phyloP scores from a whole-genome alignment of 495 filamentous ascomycete genomes.

The Aspergillus funiculosus region DNA sequence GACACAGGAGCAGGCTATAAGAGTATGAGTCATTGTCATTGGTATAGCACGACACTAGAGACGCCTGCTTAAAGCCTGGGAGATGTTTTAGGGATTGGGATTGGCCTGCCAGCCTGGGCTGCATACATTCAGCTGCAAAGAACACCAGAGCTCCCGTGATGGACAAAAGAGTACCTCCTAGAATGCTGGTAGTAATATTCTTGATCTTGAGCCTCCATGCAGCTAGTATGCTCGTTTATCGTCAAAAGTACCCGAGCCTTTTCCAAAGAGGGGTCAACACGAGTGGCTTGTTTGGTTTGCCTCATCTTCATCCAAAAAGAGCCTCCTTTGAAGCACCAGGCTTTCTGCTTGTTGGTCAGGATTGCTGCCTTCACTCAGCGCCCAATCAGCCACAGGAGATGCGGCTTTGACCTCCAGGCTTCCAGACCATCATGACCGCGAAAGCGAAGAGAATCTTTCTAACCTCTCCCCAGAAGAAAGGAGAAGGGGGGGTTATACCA shows the following conservation, averaged over 20 bases:
- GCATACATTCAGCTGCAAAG: neutral
- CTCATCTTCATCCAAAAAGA: slow-evolving; percentile 6
- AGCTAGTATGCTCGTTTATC: too few relatives aligned
- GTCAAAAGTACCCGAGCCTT: neutral
- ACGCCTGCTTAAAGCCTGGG: neutral
- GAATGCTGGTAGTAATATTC: too few relatives aligned
- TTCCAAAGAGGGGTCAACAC: neutral
- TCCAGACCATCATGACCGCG: neutral
- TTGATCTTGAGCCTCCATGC: slow-evolving; percentile 1
- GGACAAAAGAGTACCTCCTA: neutral
- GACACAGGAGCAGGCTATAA: neutral
- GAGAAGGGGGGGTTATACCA: neutral
- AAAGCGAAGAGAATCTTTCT: too few relatives aligned
- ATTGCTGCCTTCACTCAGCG: slow-evolving; percentile 3
- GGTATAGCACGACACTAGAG: neutral
- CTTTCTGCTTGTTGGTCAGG: neutral
- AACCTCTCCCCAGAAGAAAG: neutral
- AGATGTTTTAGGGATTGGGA: too few relatives aligned
- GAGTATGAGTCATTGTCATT: neutral
- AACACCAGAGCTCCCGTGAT: neutral
- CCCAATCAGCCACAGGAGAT: neutral
- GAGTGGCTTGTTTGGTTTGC: slow-evolving; percentile 8
- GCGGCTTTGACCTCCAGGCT: neutral
- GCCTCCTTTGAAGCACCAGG: neutral
- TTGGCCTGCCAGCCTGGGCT: too few relatives aligned